These are phyloP conservation scores for Acanthamoeba sp. DNA, from an alignment of 208 protist species.

Conservation along the genomic window DNA sequence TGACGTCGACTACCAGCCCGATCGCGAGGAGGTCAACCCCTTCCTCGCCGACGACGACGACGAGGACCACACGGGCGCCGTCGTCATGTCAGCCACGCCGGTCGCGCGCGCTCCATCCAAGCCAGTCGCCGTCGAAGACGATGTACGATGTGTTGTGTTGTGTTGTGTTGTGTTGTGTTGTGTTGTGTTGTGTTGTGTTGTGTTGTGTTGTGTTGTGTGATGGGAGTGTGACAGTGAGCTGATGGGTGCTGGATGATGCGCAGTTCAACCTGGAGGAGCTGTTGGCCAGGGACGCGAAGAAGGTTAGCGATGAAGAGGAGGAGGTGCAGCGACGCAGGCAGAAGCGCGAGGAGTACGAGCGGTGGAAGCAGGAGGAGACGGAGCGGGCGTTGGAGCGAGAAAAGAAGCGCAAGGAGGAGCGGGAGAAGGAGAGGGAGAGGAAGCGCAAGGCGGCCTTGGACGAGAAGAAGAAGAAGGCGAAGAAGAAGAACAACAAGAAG, in stretches of 20 bases:
- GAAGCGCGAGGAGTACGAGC: slow-evolving; percentile 24
- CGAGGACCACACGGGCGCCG: too few relatives aligned
- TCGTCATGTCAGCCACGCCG: not conserved
- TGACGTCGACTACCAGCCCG: not conserved
- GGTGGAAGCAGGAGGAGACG: not conserved
- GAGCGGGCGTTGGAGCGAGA: not conserved
- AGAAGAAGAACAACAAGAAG: not conserved
- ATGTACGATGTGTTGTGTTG: not conserved
- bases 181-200: too few relatives aligned
- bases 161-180: not conserved
- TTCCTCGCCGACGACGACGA: not conserved
- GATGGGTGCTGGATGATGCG: not conserved
- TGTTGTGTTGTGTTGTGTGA: too few relatives aligned
- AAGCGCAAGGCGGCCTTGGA: not conserved
- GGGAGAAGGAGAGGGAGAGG: slow-evolving; percentile 21
- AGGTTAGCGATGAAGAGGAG: not conserved
- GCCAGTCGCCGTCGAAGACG: not conserved
- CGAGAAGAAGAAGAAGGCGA: slow-evolving; percentile 20
- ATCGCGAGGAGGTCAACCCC: not conserved
- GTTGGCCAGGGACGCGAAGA: not conserved
- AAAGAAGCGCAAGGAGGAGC: not conserved
- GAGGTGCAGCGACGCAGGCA: not conserved
- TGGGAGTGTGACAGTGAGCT: not conserved
- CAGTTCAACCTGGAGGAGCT: slow-evolving; percentile 60
- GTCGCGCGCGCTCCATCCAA: not conserved